phyloP scores from a whole-genome alignment of 192 early-diverging fungal genomes.

The Coemansia sp. region DNA sequence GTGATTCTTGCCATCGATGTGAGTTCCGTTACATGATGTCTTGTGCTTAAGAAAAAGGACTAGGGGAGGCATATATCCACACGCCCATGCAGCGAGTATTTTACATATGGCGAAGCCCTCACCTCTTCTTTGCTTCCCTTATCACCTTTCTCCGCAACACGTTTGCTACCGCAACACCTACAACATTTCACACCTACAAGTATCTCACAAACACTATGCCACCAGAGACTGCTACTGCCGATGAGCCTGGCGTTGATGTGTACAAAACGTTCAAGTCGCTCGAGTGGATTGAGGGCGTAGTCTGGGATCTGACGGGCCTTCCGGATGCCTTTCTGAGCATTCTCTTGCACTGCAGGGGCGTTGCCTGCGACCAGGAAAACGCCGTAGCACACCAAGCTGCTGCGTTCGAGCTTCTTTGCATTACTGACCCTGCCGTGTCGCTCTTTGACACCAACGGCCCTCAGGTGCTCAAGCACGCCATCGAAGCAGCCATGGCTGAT shows the following conservation, averaged over 20 bases:
- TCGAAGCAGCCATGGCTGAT: slow-evolving; percentile 23
- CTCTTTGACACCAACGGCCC: slow-evolving; percentile 33
- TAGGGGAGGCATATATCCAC: neutral
- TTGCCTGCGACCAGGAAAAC: slow-evolving; percentile 24
- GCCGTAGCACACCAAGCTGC: slow-evolving; percentile 12
- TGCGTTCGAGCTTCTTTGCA: slow-evolving; percentile 19
- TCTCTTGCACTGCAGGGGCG: slow-evolving; percentile 31
- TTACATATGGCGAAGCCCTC: neutral
- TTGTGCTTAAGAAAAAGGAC: neutral
- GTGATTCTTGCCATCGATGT: neutral
- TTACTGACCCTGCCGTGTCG: slow-evolving; percentile 26
- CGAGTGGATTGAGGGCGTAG: slow-evolving; percentile 36
- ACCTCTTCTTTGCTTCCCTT: neutral
- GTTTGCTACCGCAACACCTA: neutral
- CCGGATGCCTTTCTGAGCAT: slow-evolving; percentile 44
- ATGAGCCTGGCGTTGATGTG: neutral
- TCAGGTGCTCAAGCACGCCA: slow-evolving; percentile 25
- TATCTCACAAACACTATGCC: neutral
- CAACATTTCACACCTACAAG: neutral
- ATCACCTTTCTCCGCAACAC: neutral
- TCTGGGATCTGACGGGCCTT: slow-evolving; percentile 44
- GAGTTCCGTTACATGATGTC: neutral
- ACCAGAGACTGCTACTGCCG: neutral
- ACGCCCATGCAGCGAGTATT: neutral
- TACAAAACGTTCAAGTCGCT: slow-evolving; percentile 43